phyloP scores from a whole-genome alignment of 345 rosid genomes.

The Cardamine occulta region DNA sequence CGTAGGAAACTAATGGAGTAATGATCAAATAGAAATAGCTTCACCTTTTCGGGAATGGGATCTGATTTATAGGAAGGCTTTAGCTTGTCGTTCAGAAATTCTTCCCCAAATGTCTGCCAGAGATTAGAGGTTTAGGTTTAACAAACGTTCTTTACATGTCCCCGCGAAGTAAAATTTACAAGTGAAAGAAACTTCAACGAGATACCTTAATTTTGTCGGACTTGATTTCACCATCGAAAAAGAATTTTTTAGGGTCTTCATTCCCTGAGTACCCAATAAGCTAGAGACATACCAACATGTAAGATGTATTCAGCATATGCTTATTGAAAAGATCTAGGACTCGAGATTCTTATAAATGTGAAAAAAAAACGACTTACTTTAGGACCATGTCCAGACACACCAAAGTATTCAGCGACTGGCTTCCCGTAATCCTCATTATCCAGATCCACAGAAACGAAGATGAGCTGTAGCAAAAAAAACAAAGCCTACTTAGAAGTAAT shows the following conservation, averaged over 20 bases:
- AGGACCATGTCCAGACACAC: constrained; percentile 69
- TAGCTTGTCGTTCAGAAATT: constrained; percentile 73
- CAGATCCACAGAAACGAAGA: constrained; percentile 85
- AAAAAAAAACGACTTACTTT: constrained; percentile 43
- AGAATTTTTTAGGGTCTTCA: constrained; percentile 73
- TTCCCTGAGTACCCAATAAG: constrained; percentile 87
- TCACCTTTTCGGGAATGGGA: constrained; percentile 87
- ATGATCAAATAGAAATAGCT: constrained; percentile 27
- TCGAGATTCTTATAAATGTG: background rate
- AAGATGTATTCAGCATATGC: constrained; percentile 14
- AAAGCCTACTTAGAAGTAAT: constrained; percentile 25
- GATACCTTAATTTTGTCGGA: constrained; percentile 75
- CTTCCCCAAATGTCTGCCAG: constrained; percentile 67
- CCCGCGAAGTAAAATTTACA: background rate
- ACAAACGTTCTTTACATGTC: background rate
- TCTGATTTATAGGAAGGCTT: constrained; percentile 96
- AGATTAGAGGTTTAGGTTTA: constrained; percentile 14
- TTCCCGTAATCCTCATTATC: constrained; percentile 91
- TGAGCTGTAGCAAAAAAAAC: constrained; percentile 59
- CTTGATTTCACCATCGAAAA: constrained; percentile 69
- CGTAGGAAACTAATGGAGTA: constrained; percentile 6
- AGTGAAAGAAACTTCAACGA: constrained; percentile 20
- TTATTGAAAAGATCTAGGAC: background rate
- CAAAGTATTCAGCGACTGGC: constrained; percentile 95
- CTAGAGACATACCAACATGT: constrained; percentile 45